Base-by-base conservation (phyloP, 1,284 basidiomycete genomes). In the Ganoderma lingzhi region DNA sequence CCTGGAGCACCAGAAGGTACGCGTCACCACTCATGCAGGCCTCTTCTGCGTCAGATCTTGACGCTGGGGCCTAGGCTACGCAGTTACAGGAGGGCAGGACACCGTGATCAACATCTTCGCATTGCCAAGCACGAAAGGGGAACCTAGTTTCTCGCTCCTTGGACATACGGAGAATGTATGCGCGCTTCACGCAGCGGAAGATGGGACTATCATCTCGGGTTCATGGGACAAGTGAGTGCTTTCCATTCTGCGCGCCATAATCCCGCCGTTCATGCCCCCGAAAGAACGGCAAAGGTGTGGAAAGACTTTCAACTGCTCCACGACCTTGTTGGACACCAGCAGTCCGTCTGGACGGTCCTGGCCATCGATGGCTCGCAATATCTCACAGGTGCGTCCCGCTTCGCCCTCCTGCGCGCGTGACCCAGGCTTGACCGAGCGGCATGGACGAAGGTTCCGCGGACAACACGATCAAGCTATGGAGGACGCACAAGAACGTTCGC, bases 121-220 rank as follows among this genome's bases (percentile, higher is more conserved):
- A 30, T 82, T 93, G 15, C 88, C 83, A 3, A 79, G 79, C 42
- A 75, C 84, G 42, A 87, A 85, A 73, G 86, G 89, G 64, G 92
- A 95, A 71, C 94, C 95, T 8, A 85, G 87, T 73, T 94, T 91
- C 81, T 88, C 90, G n/a, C 86, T 97, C 35, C 78, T 96, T 62
- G 98, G 97, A 42, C 98, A 99, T 80, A 88, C 89, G 6, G 91
- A 93, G 65, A 99, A 99, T 77, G 89, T 99, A 17, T 99, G 97
- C 80, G 87, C 96, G 35, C 84, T 99, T 70, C 88, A 95, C 77
- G 87, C 90, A 6, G 88, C 88, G 28, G 79, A 87, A 14, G 85
- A 86, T 66, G 94, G 94, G 6, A 85, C 88, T 67, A 90, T 97
- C 70, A 90, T 97, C 67, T 97, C 96, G n/a, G 97, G 97, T 28